These are phyloP conservation scores for Sarcocystis neurona DNA, from an alignment of 169 alveolate species.

Conservation along the genomic window DNA sequence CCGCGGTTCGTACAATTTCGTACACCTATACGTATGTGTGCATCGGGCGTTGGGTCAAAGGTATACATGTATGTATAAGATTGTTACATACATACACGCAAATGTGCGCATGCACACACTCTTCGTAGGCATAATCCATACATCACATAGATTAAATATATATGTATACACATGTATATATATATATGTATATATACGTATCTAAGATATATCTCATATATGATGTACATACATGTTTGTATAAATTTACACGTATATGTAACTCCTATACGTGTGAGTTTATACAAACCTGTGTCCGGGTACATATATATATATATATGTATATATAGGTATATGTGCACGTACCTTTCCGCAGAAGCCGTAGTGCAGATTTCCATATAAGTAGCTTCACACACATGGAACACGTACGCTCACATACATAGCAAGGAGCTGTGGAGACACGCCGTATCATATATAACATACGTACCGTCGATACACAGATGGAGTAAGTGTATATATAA, in stretches of 20 bases:
- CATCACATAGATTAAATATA: not conserved
- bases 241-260: not conserved
- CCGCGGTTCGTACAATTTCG: too few relatives aligned
- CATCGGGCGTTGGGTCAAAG: too few relatives aligned
- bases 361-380: not conserved
- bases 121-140: too few relatives aligned
- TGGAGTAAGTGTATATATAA: not conserved
- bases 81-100: too few relatives aligned
- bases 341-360: not conserved
- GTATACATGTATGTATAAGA: too few relatives aligned
- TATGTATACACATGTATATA: too few relatives aligned
- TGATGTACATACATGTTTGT: not conserved
- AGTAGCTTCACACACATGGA: too few relatives aligned
- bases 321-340: not conserved
- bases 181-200: too few relatives aligned
- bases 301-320: not conserved
- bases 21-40: too few relatives aligned
- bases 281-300: not conserved
- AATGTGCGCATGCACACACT: too few relatives aligned
- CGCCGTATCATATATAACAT: not conserved
- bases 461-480: not conserved
- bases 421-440: not conserved
- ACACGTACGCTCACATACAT: not conserved
- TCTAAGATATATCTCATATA: not conserved
- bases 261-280: not conserved